These are phyloP conservation scores for Sutorius eximius DNA, from an alignment of 1,284 basidiomycete species.

Conservation along the genomic window DNA sequence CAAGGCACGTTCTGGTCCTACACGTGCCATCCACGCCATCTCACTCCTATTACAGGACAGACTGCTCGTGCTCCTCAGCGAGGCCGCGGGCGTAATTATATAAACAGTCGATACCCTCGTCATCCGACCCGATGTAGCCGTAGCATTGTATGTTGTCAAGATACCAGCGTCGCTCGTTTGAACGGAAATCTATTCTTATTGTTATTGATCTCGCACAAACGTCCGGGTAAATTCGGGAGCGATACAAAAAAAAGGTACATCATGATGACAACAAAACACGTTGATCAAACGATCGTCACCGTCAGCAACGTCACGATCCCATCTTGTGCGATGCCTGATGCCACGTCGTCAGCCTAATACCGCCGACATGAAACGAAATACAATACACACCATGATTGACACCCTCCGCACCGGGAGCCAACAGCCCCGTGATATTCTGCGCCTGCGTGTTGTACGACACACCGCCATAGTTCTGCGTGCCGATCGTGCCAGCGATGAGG, in stretches of 20 bases:
- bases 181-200: neutral
- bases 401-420: constrained; percentile 19
- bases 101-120: constrained; percentile 14
- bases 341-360: neutral
- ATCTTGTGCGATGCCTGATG: constrained; percentile 46
- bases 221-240: neutral
- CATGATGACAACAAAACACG: no score
- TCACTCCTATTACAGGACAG: constrained; percentile 25
- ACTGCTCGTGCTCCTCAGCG: constrained; percentile 32
- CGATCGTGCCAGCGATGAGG: constrained; percentile 46
- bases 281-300: constrained; percentile 38
- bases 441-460: constrained; percentile 51
- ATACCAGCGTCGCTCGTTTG: constrained; percentile 14
- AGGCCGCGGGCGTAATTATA: constrained; percentile 32
- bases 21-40: neutral
- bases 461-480: constrained; percentile 42
- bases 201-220: neutral
- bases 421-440: constrained; percentile 33
- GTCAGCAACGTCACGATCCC: constrained; percentile 48
- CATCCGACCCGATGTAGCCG: constrained; percentile 21
- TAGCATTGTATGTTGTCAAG: constrained; percentile 14
- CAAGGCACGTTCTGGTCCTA: constrained; percentile 46
- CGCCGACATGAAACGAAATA: neutral
- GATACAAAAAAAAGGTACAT: no score
- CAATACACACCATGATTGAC: constrained; percentile 24